Conservation (phyloP, 139 green algal genomes). For the Haematococcus lacustris region DNA sequence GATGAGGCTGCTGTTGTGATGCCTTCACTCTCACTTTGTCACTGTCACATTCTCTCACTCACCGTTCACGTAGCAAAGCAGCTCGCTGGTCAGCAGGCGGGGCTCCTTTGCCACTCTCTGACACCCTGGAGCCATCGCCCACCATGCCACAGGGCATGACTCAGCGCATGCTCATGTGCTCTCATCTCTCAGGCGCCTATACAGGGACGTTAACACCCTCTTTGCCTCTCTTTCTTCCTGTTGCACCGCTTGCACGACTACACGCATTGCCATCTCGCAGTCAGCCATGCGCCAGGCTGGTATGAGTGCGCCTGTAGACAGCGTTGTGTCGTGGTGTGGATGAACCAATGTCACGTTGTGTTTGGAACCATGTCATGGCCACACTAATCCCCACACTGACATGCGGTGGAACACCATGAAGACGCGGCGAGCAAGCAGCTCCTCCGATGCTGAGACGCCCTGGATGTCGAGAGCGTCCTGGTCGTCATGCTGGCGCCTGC, state of each 20-base stretch:
- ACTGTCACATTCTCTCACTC: too few species aligned
- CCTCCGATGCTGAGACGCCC: conserved; percentile 20
- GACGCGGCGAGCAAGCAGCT: conserved; percentile 45
- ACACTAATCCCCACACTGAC: conserved; percentile 28
- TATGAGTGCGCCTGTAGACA: not conserved
- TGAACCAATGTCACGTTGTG: not conserved
- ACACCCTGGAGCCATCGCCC: too few species aligned
- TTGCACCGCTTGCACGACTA: not conserved
- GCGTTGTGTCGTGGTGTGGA: not conserved
- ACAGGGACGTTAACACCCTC: too few species aligned
- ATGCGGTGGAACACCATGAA: conserved; percentile 59
- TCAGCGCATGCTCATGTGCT: too few species aligned
- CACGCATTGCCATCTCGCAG: not conserved
- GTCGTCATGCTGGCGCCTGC: conserved; percentile 30
- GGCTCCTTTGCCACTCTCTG: too few species aligned
- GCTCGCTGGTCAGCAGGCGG: too few species aligned
- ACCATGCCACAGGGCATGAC: too few species aligned
- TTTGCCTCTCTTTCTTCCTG: not conserved
- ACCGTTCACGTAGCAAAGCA: too few species aligned
- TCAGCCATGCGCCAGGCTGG: not conserved
- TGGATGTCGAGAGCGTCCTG: conserved; percentile 9
- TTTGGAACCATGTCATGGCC: not conserved
- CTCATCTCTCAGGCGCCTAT: too few species aligned
- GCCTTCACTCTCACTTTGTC: too few species aligned
- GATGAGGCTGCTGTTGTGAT: too few species aligned